Base-by-base conservation (phyloP, 2,329 filamentous ascomycete genomes). In the Venturia effusa region DNA sequence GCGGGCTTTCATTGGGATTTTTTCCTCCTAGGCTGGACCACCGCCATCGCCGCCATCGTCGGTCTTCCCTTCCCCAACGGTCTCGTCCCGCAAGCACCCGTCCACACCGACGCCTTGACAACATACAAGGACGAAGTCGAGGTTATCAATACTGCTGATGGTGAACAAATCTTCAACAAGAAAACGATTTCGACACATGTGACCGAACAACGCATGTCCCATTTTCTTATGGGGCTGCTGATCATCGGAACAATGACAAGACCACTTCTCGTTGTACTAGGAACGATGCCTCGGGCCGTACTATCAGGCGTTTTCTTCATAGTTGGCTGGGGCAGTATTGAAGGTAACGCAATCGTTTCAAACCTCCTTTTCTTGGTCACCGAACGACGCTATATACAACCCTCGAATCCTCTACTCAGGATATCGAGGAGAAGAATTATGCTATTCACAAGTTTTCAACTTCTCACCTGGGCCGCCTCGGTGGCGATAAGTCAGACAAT, bases 1-100 rank as follows among this genome's bases (percentile, higher is more conserved):
- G 81, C 81, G 0, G 82, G 82, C n/a, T 84, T 84, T 68, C 81
- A 84, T 69, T 84, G 82, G 82, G 83, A 84, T 69, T 79, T 84
- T 68, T 84, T 84, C 71, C 75, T 85, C 0, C 76, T 84, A 0
- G 83, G 82, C 7, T 76, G 79, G 65, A 84, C 82, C 0, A 83
- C 80, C 1, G 81, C 82, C 65, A 75, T 84, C 24, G 77, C 78
- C 1, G 82, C 81, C 0, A 76, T 85, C n/a, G 74, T 84, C 13
- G 81, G 81, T 2, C 77, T 84, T 7, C 83, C 82, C 0, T 77
- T 84, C 43, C 82, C 83, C 2, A 85, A 85, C 64, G 83, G 82
- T 5, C 75, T 85, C 0, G 81, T 83, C n/a, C 82, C 82, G 0
- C 81, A 84, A 74, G 83, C 83, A 6, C 83, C 82, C 0, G 82